phyloP scores from a whole-genome alignment of 129 eudicot species.

The Dittrichia graveolens region DNA sequence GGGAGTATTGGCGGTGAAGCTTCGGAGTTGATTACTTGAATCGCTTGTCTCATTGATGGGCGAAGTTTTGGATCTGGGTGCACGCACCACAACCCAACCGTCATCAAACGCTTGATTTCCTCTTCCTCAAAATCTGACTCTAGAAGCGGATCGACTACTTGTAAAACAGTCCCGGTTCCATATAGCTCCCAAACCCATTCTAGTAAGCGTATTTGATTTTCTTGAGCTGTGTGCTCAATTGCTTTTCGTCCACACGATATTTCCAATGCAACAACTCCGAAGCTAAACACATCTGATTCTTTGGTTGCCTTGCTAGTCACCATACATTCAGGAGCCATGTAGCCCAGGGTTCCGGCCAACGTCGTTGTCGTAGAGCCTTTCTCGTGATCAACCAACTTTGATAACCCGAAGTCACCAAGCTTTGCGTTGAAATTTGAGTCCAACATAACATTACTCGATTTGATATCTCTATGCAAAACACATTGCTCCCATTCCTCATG shows the following conservation, averaged over 20 bases:
- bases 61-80: conserved; percentile 37
- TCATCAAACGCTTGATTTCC: conserved; percentile 37
- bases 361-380: conserved; percentile 40
- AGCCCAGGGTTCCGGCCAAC: conserved; percentile 49
- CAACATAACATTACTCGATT: conserved; percentile 53
- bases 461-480: conserved; percentile 43
- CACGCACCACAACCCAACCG: conserved; percentile 55
- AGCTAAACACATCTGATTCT: conserved; percentile 56
- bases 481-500: conserved; percentile 51
- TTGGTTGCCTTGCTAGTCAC: conserved; percentile 44
- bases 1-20: conserved; percentile 35
- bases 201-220: conserved; percentile 8
- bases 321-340: conserved; percentile 51
- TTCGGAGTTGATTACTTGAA: conserved; percentile 33
- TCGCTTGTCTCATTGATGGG: conserved; percentile 39
- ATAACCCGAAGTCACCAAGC: conserved; percentile 55
- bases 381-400: conserved; percentile 48
- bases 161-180: conserved; percentile 37
- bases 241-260: conserved; percentile 42
- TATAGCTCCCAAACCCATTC: conserved; percentile 48
- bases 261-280: conserved; percentile 48
- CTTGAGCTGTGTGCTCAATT: conserved; percentile 16
- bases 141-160: conserved; percentile 40
- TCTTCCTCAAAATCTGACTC: conserved; percentile 15
- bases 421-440: conserved; percentile 44